phyloP scores from a whole-genome alignment of 2,329 filamentous ascomycete species.

The Mycosphaerella sp. region DNA sequence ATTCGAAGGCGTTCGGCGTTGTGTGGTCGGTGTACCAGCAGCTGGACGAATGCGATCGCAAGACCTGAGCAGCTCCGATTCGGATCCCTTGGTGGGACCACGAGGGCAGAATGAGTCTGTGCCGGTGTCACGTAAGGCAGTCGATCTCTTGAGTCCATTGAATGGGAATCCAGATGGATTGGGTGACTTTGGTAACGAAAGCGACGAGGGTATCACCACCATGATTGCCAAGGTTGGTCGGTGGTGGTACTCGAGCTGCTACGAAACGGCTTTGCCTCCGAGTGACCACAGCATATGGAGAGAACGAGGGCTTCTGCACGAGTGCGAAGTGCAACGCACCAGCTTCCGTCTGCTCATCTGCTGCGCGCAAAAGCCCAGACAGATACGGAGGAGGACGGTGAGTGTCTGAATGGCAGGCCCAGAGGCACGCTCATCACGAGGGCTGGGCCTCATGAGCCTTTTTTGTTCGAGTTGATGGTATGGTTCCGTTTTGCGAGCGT shows the following conservation, averaged over 20 bases:
- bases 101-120: slow-evolving; percentile 7
- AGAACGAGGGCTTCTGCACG: slow-evolving; percentile 65
- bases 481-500: slow-evolving; percentile 13
- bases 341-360: slow-evolving; percentile 88
- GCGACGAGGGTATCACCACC: slow-evolving; percentile 80
- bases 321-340: slow-evolving; percentile 81
- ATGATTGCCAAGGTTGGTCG: slow-evolving; percentile 87
- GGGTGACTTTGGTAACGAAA: slow-evolving; percentile 29
- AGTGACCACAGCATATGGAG: slow-evolving; percentile 66
- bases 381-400: slow-evolving; percentile 43
- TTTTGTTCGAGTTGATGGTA: not conserved
- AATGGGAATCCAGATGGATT: not conserved
- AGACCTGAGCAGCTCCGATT: slow-evolving; percentile 29
- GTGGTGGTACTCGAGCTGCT: slow-evolving; percentile 96
- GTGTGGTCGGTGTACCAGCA: slow-evolving; percentile 70
- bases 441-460: slow-evolving; percentile 19
- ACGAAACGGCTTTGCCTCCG: slow-evolving; percentile 54
- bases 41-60: slow-evolving; percentile 44
- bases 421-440: not conserved
- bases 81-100: slow-evolving; percentile 19
- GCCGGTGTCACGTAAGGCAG: not conserved
- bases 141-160: not conserved
- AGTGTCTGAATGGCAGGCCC: slow-evolving; percentile 37
- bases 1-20: slow-evolving; percentile 66
- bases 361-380: slow-evolving; percentile 71